phyloP scores from a whole-genome alignment of 805 yeast genomes.

The Yamadazyma endophytica region DNA sequence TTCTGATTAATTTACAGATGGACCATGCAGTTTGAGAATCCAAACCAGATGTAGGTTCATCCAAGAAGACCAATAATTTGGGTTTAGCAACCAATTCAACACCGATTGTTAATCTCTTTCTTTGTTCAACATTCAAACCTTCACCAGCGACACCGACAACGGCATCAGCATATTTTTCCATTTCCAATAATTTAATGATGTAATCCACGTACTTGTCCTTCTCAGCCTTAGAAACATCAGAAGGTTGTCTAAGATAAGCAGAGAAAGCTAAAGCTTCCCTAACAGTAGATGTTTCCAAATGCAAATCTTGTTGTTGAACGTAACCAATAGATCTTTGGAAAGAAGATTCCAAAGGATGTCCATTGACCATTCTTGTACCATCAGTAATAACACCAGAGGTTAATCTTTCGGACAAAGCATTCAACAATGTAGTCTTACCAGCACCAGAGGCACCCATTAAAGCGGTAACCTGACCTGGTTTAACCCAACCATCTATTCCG shows the following conservation, averaged over 20 bases:
- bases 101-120: slow-evolving; percentile 39
- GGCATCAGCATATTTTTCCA: slow-evolving; percentile 70
- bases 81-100: slow-evolving; percentile 41
- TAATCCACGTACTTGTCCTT: slow-evolving; percentile 66
- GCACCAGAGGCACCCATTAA: slow-evolving; percentile 87
- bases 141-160: slow-evolving; percentile 72
- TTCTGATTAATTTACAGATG: slow-evolving; percentile 46
- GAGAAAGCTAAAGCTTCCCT: slow-evolving; percentile 71
- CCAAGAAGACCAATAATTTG: slow-evolving; percentile 45
- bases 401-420: slow-evolving; percentile 62
- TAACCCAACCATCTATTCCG: slow-evolving; percentile 58
- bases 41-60: slow-evolving; percentile 62
- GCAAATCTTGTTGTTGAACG: slow-evolving; percentile 77
- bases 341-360: slow-evolving; percentile 56
- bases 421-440: slow-evolving; percentile 74
- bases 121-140: slow-evolving; percentile 44
- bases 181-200: slow-evolving; percentile 61
- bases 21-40: slow-evolving; percentile 60
- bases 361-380: slow-evolving; percentile 60
- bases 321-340: slow-evolving; percentile 77
- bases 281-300: slow-evolving; percentile 63
- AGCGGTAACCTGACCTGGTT: slow-evolving; percentile 81
- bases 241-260: slow-evolving; percentile 68
- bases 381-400: slow-evolving; percentile 30
- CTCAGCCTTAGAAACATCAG: slow-evolving; percentile 48